Base-by-base conservation (phyloP, 164 flowering plant genomes). In the Magnolia kwangsiensis region DNA sequence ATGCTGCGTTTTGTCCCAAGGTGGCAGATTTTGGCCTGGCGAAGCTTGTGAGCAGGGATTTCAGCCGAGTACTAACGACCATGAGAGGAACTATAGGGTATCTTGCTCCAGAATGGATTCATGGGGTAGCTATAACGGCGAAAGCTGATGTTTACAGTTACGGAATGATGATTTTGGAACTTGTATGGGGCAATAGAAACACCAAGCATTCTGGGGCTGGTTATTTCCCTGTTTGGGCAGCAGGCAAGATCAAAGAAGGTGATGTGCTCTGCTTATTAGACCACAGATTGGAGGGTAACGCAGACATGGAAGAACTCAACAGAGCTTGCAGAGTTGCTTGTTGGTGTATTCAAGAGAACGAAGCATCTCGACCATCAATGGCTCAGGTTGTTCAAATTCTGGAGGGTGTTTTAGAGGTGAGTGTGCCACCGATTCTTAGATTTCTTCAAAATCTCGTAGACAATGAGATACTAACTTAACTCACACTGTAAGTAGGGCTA, bases 31-130 rank as follows among this genome's bases (percentile, higher is more conserved):
- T 84, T 67, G 84, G 86, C 20, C 8, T 84, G 63, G 84, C 86
- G 9, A 84, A 81, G 79, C 82, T 84, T 24, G 51, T 84, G 23
- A 81, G 86, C 3, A 74, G 81, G 8, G 82, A 84, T 11, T 81
- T 84, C 37, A 84, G 86, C 66, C 68, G 84, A 24, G 84, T 81
- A 14, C 71, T 84, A 45, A 84, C 86, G 2, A 77, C 86, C 37
- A 77, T 84, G 79, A 84, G 86, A 82, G 86, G 86, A 64, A 84
- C 84, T 9, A 75, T 81, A 29, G 86, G 86, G n/a, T 81, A 84
- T 72, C 84, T 84, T 24, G 84, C 86, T 23, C 86, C 84, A 29
- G 86, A 84, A 50, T 84, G 86, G 86, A 68, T 81, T 71, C 73
- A 82, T 7, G 84, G 86, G 6, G 75, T 81, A 14, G 77, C 86